Base-by-base conservation (phyloP, 2,329 filamentous ascomycete species). In the Ascochyta koolunga region DNA sequence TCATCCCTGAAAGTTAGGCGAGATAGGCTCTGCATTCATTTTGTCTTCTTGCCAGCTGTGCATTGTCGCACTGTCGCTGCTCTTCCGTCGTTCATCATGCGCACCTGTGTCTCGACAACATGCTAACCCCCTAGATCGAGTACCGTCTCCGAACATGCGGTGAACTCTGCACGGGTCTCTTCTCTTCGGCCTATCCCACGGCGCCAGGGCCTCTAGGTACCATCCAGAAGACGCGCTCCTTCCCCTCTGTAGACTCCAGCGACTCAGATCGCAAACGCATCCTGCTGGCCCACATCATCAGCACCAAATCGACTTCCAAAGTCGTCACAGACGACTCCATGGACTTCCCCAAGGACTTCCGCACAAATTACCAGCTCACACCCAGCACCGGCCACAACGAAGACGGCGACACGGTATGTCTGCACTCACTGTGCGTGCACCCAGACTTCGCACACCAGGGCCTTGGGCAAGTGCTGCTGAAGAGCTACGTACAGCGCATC, bases 351-450 rank as follows among this genome's bases (percentile, higher is more conserved):
- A 73, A 78, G 33, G 82, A 89, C 69, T 93, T 89, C 87, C 78
- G 81, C 56, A 78, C 80, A 8, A 71, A 70, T 25, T 71, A 69
- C 65, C 61, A 71, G 49, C 58, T 71, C 43, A 50, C 59, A 25
- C 67, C 69, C 21, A 60, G 61, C 8, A 68, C 86, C 9, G 91
- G 91, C 27, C 90, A 96, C 73, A 84, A 89, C 64, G 85, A 91
- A 54, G 78, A 80, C 15, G 91, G 91, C 33, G 78, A 86, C 37
- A 96, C 90, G 0, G 82, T 96, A 50, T 90, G 86, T 50, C 77
- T 96, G 43, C 93, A 97, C 75, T 93, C 90, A 0, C 81, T 97
- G 5, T 90, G 89, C 16, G 87, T 96, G 5, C 80, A 89, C 49
- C 91, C 90, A 0, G 84, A 87, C 54, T 85, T 91, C 51, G 90